Base-by-base conservation (phyloP, 345 rosid genomes). In the Citropsis articulata region DNA sequence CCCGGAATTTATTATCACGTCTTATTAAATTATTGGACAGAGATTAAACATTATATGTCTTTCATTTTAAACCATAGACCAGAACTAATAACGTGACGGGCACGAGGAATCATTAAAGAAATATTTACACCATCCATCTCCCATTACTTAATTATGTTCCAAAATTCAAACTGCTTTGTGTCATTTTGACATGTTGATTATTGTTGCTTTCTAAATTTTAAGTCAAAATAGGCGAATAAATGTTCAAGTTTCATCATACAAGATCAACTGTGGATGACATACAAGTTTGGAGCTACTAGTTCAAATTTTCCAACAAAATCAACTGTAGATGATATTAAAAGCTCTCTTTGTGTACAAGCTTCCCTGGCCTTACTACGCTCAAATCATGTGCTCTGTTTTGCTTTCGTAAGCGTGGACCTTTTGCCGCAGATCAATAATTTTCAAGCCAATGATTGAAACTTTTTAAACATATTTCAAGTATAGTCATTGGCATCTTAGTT, bases 361-460 rank as follows among this genome's bases (percentile, higher is more conserved):
- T 45, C 3, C 66, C 12, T 53, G 35, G 35, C 63, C 56, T 76
- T 61, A 28, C 63, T 55, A 55, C 55, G 71, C 19, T 62, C 56
- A 31, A 64, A 42, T 75, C 78, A 80, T 69, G 81, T 81, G 81
- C 81, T 30, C 31, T 30, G 66, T 65, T 74, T 31, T 45, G 50
- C 16, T 45, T 45, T 13, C 13, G 18, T 45, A 45, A 3, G 50
- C 50, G 3, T 12, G 50, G 50, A 45, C 16, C 50, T 45, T 45
- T 45, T 13, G 50, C 14, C 18, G 2, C 50, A 3, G 50, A 45
- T 45, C 50, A 45, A 45, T 45, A 13, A 45, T 45, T 45, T 45
- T 12, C 50, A 45, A 13, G 50, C 50, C 16, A 13, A 45, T 45
- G 50, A 45, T 45, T 45, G 50, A 45, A 45, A 45, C 50, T 12